Conservation (phyloP, 2,329 filamentous ascomycete species). For the Colletotrichum liaoningense region DNA sequence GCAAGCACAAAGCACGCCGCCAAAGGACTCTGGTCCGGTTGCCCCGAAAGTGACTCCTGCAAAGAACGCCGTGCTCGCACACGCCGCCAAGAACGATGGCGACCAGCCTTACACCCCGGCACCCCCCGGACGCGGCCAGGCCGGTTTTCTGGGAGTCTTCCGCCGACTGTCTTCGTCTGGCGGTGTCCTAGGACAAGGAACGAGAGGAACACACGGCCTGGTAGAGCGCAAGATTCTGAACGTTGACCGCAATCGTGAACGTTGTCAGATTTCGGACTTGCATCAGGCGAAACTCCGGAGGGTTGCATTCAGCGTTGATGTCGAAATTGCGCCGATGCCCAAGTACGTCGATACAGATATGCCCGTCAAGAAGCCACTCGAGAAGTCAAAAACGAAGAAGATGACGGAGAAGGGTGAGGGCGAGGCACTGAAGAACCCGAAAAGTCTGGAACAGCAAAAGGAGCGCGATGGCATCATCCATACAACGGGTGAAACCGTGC, state of each 20-base stretch:
- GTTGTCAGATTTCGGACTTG: constrained; percentile 83
- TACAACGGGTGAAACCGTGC: constrained; percentile 51
- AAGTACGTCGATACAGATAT: constrained; percentile 75
- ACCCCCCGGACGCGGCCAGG: constrained; percentile 75
- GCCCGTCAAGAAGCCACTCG: constrained; percentile 52
- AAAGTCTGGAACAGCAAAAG: constrained; percentile 69
- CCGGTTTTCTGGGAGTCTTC: constrained; percentile 84
- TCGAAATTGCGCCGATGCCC: constrained; percentile 92
- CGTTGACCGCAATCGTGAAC: constrained; percentile 81
- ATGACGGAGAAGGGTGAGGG: constrained; percentile 78
- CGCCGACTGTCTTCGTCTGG: constrained; percentile 82
- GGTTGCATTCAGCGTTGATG: constrained; percentile 96
- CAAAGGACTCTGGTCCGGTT: constrained; percentile 44
- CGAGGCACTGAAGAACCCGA: constrained; percentile 76
- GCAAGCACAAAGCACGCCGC: constrained; percentile 46
- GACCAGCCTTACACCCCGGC: constrained; percentile 78
- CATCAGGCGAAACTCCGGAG: constrained; percentile 84
- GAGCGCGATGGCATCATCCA: constrained; percentile 54
- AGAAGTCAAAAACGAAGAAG: constrained; percentile 69
- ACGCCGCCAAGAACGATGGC: constrained; percentile 65
- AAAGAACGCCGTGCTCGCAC: constrained; percentile 70
- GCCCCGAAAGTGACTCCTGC: constrained; percentile 59
- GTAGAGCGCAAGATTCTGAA: constrained; percentile 88
- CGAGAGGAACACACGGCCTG: constrained; percentile 70
- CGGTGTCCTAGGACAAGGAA: constrained; percentile 57